A percentile compares a stretch with the other conserved stretches of the same genome.
Conservation (phyloP, 345 rosid species). For the Trapa incisa region DNA sequence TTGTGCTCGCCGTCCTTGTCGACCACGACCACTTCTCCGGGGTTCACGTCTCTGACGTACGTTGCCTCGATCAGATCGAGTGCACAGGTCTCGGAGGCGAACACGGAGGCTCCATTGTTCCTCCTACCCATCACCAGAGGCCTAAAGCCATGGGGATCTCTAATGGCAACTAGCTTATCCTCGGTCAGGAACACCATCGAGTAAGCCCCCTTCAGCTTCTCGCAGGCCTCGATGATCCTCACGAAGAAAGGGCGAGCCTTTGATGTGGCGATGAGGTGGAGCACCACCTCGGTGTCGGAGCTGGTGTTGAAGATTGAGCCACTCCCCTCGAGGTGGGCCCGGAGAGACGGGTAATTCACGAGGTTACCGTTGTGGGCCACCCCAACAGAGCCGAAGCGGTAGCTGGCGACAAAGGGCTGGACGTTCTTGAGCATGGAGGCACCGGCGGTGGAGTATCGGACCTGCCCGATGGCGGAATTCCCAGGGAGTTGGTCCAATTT, state of each 20-base stretch:
- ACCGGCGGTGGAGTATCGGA: constrained; percentile 95
- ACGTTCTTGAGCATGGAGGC: constrained; percentile 89
- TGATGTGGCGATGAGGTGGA: constrained; percentile 86
- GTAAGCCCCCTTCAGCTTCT: constrained; percentile 75
- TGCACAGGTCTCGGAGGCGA: constrained; percentile 95
- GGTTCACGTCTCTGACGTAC: constrained; percentile 81
- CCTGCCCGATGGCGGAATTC: constrained; percentile 83
- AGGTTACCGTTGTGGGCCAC: constrained; percentile 94
- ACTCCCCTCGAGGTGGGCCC: constrained; percentile 63
- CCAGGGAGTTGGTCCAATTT: constrained; percentile 85
- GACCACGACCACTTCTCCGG: constrained; percentile 82
- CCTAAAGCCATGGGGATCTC: constrained; percentile 84
- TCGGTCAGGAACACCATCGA: constrained; percentile 90
- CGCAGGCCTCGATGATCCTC: constrained; percentile 91
- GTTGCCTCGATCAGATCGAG: constrained; percentile 93
- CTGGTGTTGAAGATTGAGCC: constrained; percentile 91
- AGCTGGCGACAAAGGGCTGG: constrained; percentile 96
- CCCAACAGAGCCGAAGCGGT: constrained; percentile 73
- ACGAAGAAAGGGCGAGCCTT: constrained; percentile 78
- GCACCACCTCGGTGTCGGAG: constrained; percentile 94
- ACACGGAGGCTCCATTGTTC: constrained; percentile 82
- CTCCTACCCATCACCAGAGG: constrained; percentile 94
- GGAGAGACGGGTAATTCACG: constrained; percentile 56
- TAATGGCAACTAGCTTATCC: constrained; percentile 92
- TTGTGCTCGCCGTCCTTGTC: constrained; percentile 80